Percentiles rank a stretch among this genome's conserved stretches.
These are phyloP conservation scores for Eimeria sp. DNA, from an alignment of 169 alveolate genomes.

Conservation along the genomic window DNA sequence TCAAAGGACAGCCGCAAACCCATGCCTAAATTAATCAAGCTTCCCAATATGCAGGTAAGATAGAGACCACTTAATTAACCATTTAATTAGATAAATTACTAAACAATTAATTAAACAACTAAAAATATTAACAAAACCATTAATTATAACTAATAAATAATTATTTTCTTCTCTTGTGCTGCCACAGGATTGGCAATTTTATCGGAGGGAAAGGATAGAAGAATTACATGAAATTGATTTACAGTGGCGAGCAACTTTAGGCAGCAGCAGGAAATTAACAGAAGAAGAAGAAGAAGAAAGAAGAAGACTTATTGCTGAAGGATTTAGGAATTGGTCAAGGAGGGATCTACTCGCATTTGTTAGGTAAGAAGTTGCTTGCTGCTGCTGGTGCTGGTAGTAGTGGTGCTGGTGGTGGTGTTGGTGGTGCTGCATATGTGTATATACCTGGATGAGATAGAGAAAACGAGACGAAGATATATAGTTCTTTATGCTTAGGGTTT, in stretches of 20 bases:
- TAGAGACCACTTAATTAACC: no score
- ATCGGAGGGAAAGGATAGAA: slow-evolving; percentile 81
- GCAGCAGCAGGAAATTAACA: slow-evolving; percentile 81
- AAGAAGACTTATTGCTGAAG: slow-evolving; percentile 84
- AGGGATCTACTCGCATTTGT: slow-evolving; percentile 86
- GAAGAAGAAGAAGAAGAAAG: slow-evolving; percentile 85
- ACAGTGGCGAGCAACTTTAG: slow-evolving; percentile 66
- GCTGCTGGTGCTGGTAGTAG: no score
- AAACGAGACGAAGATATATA: no score
- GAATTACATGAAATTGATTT: slow-evolving; percentile 84
- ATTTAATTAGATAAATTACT: no score
- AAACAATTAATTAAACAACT: no score
- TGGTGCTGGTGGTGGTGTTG: no score
- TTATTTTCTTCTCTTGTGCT: background rate
- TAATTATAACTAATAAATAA: no score
- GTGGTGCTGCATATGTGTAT: no score
- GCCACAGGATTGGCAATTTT: slow-evolving; percentile 88
- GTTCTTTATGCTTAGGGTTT: no score
- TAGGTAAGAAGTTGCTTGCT: slow-evolving; percentile 57
- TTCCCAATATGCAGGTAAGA: slow-evolving; percentile 78
- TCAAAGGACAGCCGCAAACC: slow-evolving; percentile 10
- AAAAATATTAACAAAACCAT: no score
- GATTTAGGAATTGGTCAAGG: slow-evolving; percentile 88
- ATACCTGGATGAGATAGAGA: no score
- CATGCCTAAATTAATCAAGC: slow-evolving; percentile 51